These are phyloP conservation scores for Metschnikowia rubicola DNA, from an alignment of 805 yeast genomes.

Conservation along the genomic window DNA sequence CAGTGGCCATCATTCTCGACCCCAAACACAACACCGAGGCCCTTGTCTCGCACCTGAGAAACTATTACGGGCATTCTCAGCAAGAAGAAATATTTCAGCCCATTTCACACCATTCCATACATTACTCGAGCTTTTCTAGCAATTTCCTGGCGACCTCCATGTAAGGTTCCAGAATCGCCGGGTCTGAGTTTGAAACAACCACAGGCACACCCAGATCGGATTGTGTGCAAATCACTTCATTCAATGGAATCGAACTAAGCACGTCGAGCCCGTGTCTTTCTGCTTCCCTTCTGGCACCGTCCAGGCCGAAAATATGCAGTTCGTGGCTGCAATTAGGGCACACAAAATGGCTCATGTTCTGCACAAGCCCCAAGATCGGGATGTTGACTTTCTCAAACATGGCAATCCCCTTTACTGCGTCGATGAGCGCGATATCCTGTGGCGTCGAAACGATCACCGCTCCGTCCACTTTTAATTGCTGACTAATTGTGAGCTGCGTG, in stretches of 20 bases:
- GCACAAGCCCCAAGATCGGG: constrained; percentile 74
- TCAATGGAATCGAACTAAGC: constrained; percentile 67
- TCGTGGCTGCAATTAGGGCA: constrained; percentile 78
- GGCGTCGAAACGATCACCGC: constrained; percentile 83
- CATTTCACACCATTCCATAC: not conserved
- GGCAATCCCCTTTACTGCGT: constrained; percentile 74
- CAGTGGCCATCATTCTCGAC: too few species aligned
- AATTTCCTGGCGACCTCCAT: constrained; percentile 44
- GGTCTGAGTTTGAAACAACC: constrained; percentile 41
- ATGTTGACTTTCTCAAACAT: constrained; percentile 71
- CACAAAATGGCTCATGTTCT: constrained; percentile 74
- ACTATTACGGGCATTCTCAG: too few species aligned
- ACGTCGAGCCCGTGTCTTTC: constrained; percentile 44
- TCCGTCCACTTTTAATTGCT: constrained; percentile 71
- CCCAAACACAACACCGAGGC: too few species aligned
- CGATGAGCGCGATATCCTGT: constrained; percentile 78
- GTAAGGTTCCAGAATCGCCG: constrained; percentile 42
- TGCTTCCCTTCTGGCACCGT: constrained; percentile 55
- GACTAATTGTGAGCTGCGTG: constrained; percentile 78
- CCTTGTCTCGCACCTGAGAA: too few species aligned
- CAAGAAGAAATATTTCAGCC: too few species aligned
- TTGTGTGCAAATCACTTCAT: constrained; percentile 53
- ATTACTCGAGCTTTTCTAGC: constrained; percentile 12
- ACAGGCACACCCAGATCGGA: constrained; percentile 68
- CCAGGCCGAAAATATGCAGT: constrained; percentile 69